A percentile compares a stretch with the other conserved stretches of the same genome.
Evolutionary conservation across 2,329 filamentous ascomycete species (phyloP).

Genomic region (Alternaria atra): DNA sequence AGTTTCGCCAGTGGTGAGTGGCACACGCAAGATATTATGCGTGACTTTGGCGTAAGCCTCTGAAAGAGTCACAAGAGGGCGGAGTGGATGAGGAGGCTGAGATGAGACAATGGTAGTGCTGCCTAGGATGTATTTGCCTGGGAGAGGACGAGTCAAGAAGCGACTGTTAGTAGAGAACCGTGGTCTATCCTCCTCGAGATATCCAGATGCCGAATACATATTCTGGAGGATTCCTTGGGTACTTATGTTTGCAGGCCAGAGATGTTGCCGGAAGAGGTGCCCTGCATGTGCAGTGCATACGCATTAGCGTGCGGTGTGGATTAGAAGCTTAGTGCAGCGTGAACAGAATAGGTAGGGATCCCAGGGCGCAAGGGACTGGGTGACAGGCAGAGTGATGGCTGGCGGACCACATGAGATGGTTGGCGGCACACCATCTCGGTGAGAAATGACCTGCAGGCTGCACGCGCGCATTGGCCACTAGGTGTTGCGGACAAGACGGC

Average conservation of each 20-base stretch:
- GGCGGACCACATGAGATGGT: slow-evolving; percentile 36
- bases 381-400: slow-evolving; percentile 45
- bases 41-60: slow-evolving; percentile 40
- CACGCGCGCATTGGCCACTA: slow-evolving; percentile 39
- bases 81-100: slow-evolving; percentile 31
- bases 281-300: slow-evolving; percentile 35
- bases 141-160: slow-evolving; percentile 25
- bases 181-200: slow-evolving; percentile 34
- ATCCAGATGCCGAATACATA: slow-evolving; percentile 25
- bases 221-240: slow-evolving; percentile 34
- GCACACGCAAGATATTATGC: slow-evolving; percentile 38
- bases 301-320: slow-evolving; percentile 46
- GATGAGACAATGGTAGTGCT: slow-evolving; percentile 42
- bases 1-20: slow-evolving; percentile 26
- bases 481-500: slow-evolving; percentile 36
- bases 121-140: slow-evolving; percentile 42
- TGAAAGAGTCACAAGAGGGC: slow-evolving; percentile 42
- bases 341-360: slow-evolving; percentile 39
- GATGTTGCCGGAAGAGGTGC: slow-evolving; percentile 20
- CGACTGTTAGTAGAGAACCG: slow-evolving; percentile 22
- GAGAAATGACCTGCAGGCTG: slow-evolving; percentile 40
- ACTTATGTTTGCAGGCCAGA: slow-evolving; percentile 41
- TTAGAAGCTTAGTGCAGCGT: slow-evolving; percentile 49
- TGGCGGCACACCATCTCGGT: slow-evolving; percentile 30
- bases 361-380: slow-evolving; percentile 41